Percentiles rank a stretch among this genome's conserved stretches.
Evolutionary conservation across 140 eudicot genomes (phyloP).

Genomic region (Senecio squalidus): DNA sequence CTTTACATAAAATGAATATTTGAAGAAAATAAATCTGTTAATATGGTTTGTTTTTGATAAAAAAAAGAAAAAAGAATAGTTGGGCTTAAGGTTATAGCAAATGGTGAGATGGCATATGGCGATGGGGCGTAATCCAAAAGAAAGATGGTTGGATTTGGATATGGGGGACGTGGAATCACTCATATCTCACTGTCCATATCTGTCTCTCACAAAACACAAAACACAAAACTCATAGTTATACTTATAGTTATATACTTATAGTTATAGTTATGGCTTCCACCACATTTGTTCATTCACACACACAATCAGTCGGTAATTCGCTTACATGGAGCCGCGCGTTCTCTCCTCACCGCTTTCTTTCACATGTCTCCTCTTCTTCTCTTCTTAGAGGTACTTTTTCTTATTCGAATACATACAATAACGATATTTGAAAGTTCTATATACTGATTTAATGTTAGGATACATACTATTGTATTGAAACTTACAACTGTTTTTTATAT

Average conservation of each 20-base stretch:
- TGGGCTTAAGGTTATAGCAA: too few relatives aligned
- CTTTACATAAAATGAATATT: too few relatives aligned
- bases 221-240: not conserved
- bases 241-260: not conserved
- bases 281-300: constrained; percentile 23
- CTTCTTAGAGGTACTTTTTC: constrained; percentile 1
- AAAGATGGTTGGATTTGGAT: too few relatives aligned
- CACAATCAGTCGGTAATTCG: constrained; percentile 26
- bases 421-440: too few relatives aligned
- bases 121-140: too few relatives aligned
- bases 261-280: constrained; percentile 30
- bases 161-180: constrained; percentile 41
- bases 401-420: too few relatives aligned
- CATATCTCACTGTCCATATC: constrained; percentile 14
- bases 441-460: not conserved
- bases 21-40: too few relatives aligned
- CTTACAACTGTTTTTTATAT: not conserved
- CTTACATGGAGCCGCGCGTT: constrained; percentile 32
- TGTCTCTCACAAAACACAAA: not conserved
- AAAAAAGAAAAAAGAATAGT: too few relatives aligned
- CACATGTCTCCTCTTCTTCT: constrained; percentile 19
- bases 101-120: too few relatives aligned
- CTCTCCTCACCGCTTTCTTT: constrained; percentile 27
- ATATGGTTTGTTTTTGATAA: too few relatives aligned
- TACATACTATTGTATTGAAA: not conserved